Evolutionary conservation across 1,284 basidiomycete genomes (phyloP).

Genomic region (Moniliella sp.): DNA sequence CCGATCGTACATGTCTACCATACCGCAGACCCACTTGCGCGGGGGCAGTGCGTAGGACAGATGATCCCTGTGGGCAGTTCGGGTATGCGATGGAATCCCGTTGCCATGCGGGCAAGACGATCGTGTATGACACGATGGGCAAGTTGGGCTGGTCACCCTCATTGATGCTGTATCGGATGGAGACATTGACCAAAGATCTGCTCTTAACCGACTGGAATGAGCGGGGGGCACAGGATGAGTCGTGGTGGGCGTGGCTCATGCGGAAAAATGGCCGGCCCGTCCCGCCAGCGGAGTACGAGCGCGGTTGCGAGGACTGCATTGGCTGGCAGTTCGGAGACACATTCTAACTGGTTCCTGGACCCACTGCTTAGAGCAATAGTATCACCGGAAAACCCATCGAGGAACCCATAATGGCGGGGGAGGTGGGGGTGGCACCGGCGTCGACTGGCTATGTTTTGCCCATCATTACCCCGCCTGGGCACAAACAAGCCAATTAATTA

Average conservation of each 20-base stretch:
- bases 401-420: too few species aligned
- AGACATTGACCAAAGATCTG: slow-evolving; percentile 50
- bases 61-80: slow-evolving; percentile 13
- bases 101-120: slow-evolving; percentile 64
- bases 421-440: too few species aligned
- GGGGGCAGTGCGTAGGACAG: background rate
- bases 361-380: too few species aligned
- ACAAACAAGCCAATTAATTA: too few species aligned
- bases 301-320: slow-evolving; percentile 6
- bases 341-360: too few species aligned
- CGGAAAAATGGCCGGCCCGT: slow-evolving; percentile 1
- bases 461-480: too few species aligned
- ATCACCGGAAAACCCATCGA: too few species aligned
- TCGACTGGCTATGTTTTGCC: too few species aligned
- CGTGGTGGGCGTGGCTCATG: slow-evolving; percentile 8
- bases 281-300: background rate
- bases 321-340: too few species aligned
- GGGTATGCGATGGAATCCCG: slow-evolving; percentile 29
- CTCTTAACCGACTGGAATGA: slow-evolving; percentile 55
- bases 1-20: slow-evolving; percentile 52
- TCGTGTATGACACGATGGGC: slow-evolving; percentile 68
- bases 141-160: slow-evolving; percentile 61
- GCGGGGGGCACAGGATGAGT: slow-evolving; percentile 10
- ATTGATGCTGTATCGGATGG: slow-evolving; percentile 56
- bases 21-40: slow-evolving; percentile 49